Evolutionary conservation across 768 basidiomycete genomes (phyloP), one percentile per base, ranked within the genome.

Genomic region (Scleroderma bovista): DNA sequence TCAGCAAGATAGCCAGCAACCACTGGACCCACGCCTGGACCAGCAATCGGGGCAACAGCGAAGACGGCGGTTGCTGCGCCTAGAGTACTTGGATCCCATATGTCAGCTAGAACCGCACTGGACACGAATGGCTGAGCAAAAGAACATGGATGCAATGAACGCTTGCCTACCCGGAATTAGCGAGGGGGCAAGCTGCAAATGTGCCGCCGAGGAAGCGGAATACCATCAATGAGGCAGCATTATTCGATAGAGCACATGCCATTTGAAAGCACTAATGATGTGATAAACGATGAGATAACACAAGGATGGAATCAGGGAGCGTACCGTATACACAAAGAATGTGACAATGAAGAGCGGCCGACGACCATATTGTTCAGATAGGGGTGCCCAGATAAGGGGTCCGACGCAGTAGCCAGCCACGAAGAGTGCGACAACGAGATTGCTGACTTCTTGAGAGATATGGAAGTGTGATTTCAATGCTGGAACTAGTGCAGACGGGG

Each of bases 201-300:
- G 71, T 69, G 12, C 88, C 87, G 2, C 80, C 77, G n/a, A 88
- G 61, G 61, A 88, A 84, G 19, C 88, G 78, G 56, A 86, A 80
- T 16, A 84, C 58, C 12, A 91, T 71, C n/a, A 90, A 62, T 4
- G 82, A 77, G 7, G 71, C 73, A 2, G 79, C 79, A 63, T 86
- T 88, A 34, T 71, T 66, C 0, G 83, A 70, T 3, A 86, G 68
- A 0, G 86, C 85, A 34, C 75, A 75, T 24, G 77, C 87, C 23
- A 85, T 61, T 69, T 82, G 80, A 59, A 86, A 86, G 36, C 71
- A 66, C 80, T 80, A 36, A 13, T 23, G 38, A 48, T 11, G 46
- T 51, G 34, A 46, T 36, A 39, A 36, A 24, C 37, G 24, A 13
- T 29, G 26, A 4, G 26, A 19, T 36, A 15, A 7, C 12, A 5